phyloP scores from a whole-genome alignment of 2,329 filamentous ascomycete species.

The Colletotrichum australisinense region DNA sequence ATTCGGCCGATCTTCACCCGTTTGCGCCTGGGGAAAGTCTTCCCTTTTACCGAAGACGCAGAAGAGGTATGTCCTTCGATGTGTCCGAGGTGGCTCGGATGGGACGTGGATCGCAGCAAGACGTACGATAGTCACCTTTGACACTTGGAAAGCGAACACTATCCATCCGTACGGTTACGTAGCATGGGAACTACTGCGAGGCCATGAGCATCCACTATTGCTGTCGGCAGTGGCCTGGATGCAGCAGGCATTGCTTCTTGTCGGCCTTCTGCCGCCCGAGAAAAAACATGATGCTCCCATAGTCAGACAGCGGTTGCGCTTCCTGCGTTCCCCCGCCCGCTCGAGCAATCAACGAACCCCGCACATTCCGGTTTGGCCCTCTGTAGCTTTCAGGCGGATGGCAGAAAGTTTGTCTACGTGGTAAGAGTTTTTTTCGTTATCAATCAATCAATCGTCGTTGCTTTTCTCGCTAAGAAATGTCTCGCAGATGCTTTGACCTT shows the following conservation, averaged over 20 bases:
- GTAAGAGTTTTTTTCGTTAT: not conserved
- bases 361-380: not conserved
- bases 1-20: slow-evolving; percentile 12
- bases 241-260: slow-evolving; percentile 25
- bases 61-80: not conserved
- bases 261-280: not conserved
- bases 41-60: not conserved
- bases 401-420: not conserved
- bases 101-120: not conserved
- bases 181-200: no score
- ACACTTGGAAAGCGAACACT: not conserved
- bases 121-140: not conserved
- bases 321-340: not conserved
- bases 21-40: not conserved
- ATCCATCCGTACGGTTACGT: not conserved
- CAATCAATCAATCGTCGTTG: not conserved
- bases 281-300: no score
- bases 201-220: not conserved
- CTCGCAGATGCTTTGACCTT: slow-evolving; percentile 27
- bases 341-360: not conserved
- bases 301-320: not conserved
- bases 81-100: not conserved
- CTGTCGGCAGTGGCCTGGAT: slow-evolving; percentile 4
- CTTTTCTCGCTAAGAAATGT: slow-evolving; percentile 29
- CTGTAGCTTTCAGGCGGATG: not conserved